A percentile compares a stretch with the other conserved stretches of the same genome.
phyloP scores from a whole-genome alignment of 2,329 filamentous ascomycete species.

The Sclerotinia subarctica region DNA sequence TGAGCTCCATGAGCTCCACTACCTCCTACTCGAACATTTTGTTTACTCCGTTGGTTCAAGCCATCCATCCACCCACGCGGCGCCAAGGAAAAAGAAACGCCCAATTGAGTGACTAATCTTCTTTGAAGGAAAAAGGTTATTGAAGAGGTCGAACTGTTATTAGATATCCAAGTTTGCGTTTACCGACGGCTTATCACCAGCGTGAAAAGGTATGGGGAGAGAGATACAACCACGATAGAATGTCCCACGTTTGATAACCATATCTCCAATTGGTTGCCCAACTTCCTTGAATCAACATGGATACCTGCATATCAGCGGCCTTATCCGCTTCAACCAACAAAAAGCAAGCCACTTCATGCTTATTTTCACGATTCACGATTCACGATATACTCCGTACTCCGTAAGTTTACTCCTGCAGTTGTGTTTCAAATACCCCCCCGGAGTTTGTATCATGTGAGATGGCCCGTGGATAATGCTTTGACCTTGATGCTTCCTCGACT shows the following conservation, averaged over 20 bases:
- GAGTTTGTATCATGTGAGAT: neutral
- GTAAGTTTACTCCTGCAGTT: neutral
- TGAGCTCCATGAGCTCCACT: neutral
- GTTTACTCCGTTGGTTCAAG: neutral
- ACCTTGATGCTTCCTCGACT: too few species aligned
- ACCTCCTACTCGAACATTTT: neutral
- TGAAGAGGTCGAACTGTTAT: neutral
- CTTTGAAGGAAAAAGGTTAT: neutral
- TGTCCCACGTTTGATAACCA: neutral
- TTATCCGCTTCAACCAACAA: conserved; percentile 3
- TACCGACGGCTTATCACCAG: neutral
- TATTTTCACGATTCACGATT: neutral
- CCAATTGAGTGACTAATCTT: neutral
- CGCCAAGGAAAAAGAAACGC: neutral
- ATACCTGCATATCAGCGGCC: neutral
- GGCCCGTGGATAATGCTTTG: neutral
- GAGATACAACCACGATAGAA: neutral
- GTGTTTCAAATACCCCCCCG: neutral
- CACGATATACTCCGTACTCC: too few species aligned
- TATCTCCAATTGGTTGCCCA: neutral
- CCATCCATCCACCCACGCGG: conserved; percentile 8
- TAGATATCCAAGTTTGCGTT: neutral
- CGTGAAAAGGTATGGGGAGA: neutral
- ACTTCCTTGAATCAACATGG: neutral
- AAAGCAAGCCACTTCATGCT: conserved; percentile 9